Percentiles rank a stretch among this genome's conserved stretches.
These are phyloP conservation scores for Mycena alexandri DNA, from an alignment of 768 basidiomycete species.

Conservation along the genomic window DNA sequence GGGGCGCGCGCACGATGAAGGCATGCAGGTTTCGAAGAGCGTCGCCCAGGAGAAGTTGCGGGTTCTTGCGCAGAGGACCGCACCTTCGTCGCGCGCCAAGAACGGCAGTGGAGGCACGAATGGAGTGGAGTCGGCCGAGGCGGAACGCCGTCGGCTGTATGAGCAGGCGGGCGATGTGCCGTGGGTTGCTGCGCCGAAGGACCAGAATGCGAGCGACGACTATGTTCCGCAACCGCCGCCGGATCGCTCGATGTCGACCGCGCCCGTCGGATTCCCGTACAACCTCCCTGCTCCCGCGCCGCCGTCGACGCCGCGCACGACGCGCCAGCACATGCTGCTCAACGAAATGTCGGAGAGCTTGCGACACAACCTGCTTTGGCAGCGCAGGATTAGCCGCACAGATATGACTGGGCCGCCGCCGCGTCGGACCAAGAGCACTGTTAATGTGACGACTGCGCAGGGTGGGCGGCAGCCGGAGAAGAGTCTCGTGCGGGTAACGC, in stretches of 20 bases:
- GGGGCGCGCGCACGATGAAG: slow-evolving; percentile 38
- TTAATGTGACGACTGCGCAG: slow-evolving; percentile 24
- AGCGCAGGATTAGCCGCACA: slow-evolving; percentile 72
- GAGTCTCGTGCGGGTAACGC: slow-evolving; percentile 35
- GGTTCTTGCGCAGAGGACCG: slow-evolving; percentile 64
- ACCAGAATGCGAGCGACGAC: slow-evolving; percentile 15
- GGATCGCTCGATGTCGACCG: slow-evolving; percentile 57
- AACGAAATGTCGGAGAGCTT: slow-evolving; percentile 90
- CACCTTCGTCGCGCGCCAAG: slow-evolving; percentile 39
- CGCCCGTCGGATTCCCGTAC: slow-evolving; percentile 75
- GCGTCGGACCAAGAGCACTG: slow-evolving; percentile 37
- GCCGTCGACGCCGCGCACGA: slow-evolving; percentile 88
- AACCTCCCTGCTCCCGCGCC: slow-evolving; percentile 74
- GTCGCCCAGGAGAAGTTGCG: slow-evolving; percentile 77
- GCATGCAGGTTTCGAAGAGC: slow-evolving; percentile 71
- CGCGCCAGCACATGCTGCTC: slow-evolving; percentile 84
- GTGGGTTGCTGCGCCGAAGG: slow-evolving; percentile 20
- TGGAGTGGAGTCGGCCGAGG: slow-evolving; percentile 9
- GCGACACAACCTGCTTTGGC: slow-evolving; percentile 86
- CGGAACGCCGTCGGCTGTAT: slow-evolving; percentile 31
- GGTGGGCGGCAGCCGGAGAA: slow-evolving; percentile 26
- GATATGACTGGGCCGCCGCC: slow-evolving; percentile 54
- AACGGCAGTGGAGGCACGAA: slow-evolving; percentile 12
- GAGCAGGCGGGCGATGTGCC: slow-evolving; percentile 29
- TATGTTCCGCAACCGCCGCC: slow-evolving; percentile 32